Conservation (phyloP, 2,329 filamentous ascomycete genomes). For the Fusarium acutatum region DNA sequence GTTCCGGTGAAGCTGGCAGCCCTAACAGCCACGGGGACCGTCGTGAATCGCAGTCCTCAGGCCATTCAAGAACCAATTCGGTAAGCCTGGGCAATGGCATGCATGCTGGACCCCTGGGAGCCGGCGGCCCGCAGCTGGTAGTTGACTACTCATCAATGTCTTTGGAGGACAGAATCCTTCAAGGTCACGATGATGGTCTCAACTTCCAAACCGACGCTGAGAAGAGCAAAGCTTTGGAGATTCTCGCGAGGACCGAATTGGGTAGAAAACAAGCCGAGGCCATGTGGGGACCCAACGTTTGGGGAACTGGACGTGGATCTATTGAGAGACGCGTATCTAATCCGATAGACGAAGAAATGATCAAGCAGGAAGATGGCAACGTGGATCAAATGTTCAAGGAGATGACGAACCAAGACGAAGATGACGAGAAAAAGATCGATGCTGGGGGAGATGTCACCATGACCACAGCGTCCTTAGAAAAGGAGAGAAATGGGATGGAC, state of each 20-base stretch:
- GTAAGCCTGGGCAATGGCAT: conserved; percentile 53
- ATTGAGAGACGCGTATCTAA: conserved; percentile 42
- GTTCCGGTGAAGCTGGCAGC: conserved; percentile 23
- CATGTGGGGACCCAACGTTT: conserved; percentile 61
- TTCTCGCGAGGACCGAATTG: conserved; percentile 59
- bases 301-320: conserved; percentile 48
- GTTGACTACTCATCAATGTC: conserved; percentile 52
- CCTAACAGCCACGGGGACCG: conserved; percentile 41
- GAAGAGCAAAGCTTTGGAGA: conserved; percentile 62
- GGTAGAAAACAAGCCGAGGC: conserved; percentile 61
- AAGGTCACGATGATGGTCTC: conserved; percentile 56
- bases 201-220: conserved; percentile 56
- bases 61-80: conserved; percentile 46
- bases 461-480: conserved; percentile 55
- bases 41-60: conserved; percentile 38
- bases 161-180: conserved; percentile 61
- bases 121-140: conserved; percentile 54
- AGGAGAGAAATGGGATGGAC: conserved; percentile 57
- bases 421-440: conserved; percentile 51
- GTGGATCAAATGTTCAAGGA: conserved; percentile 66
- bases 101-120: conserved; percentile 55
- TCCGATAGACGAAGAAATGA: conserved; percentile 42
- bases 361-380: conserved; percentile 54
- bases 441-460: conserved; percentile 43
- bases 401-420: conserved; percentile 62